Base-by-base conservation (phyloP, 768 basidiomycete genomes). In the Psilocybe subaeruginosa region DNA sequence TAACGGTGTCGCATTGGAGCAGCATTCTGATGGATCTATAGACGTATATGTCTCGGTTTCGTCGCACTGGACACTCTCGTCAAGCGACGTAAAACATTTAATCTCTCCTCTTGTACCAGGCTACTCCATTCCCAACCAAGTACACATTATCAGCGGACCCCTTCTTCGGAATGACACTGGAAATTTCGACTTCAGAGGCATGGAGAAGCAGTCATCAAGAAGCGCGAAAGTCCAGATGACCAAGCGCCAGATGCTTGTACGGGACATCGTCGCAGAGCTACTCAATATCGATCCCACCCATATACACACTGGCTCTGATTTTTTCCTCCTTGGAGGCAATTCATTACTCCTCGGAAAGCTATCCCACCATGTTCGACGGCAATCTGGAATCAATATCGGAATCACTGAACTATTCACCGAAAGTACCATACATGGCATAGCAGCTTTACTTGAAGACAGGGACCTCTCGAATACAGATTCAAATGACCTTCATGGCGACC, bases 321-420 rank as follows among this genome's bases (percentile, higher is more conserved):
- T 80, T 65, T 80, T 80, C 65, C 60, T 80, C 0, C 66, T 80
- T 29, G 79, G 79, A 39, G 79, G 79, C n/a, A 79, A 75, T 63
- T 82, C 80, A 3, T 68, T 81, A 0, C 72, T 82, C 8, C 74
- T 82, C 11, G 81, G 81, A n/a, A 76, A 80, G 50, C 74, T 82
- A 11, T 71, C 76, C n/a, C 73, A 81, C 59, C 69, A 70, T 43
- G 71, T 82, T 48, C 76, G 80, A 7, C 75, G 77, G 58, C 74
- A 72, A 60, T 75, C 73, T 17, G 77, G 77, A 19, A 74, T 72
- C 29, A 73, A 67, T 39, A 54, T 82, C 30, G 72, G 70, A 16
- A 74, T 82, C 27, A 67, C 79, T 4, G 68, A 74, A 19, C 67
- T 82, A 4, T 82, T 82, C 64, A 72, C 75, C 9, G 73, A 77